Evolutionary conservation across 2,329 filamentous ascomycete genomes (phyloP), one percentile per base, ranked within the genome.

Genomic region (Tolypocladium ophioglossoides): DNA sequence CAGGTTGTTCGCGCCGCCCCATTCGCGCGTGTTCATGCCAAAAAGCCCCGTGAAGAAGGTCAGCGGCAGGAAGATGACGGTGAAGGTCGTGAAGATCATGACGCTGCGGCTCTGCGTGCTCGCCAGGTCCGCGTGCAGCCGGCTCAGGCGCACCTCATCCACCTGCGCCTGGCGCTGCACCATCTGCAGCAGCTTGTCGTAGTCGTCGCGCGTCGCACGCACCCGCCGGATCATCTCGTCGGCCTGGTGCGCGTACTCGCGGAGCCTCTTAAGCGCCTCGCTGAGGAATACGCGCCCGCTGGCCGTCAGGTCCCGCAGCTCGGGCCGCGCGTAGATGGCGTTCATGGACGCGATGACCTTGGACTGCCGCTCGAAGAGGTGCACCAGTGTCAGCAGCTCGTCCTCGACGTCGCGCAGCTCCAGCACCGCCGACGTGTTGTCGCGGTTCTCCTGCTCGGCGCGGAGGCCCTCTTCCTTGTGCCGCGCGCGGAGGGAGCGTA

Each of bases 161-260:
- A 86, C 80, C 61, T 85, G 83, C 0, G 82, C 82, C 61, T 85
- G 82, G 18, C 83, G 80, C 62, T 85, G 82, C 41, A 83, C 82
- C 74, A 86, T 83, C 64, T 85, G 81, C 14, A 85, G 77, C 6
- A 86, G 73, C 58, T 84, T 84, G 60, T 84, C 81, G 58, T 84
- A 85, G 57, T 84, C 82, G 48, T 79, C 80, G 40, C 82, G 74
- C 2, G 82, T 83, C 4, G 71, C 70, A 14, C 78, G 74, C 1
- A 83, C 80, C n/a, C 80, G 72, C 38, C 75, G 70, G 8, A 78
- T 70, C 82, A 86, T 85, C 52, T 83, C 79, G 3, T 68, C 67
- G 0, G 79, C 71, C 54, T 79, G 75, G 22, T 73, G 72, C 18
- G 72, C 73, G 62, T 84, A 85, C 53, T 82, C 80, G 2, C 74